These are phyloP conservation scores for Rhizophagus sp. DNA, from an alignment of 192 early-diverging fungal species.

Conservation along the genomic window DNA sequence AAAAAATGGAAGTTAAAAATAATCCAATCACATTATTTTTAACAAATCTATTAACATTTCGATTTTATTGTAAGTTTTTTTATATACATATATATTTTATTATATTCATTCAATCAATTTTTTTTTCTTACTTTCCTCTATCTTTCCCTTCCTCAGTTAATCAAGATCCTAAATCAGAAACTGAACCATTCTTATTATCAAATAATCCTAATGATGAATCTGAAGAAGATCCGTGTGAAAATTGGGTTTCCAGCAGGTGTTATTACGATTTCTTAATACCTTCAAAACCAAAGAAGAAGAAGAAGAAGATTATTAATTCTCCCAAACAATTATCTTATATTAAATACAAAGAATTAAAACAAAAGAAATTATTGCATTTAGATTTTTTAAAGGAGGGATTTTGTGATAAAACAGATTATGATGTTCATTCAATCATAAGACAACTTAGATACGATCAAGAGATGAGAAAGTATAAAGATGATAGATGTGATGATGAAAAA, in stretches of 20 bases:
- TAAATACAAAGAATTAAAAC: not conserved
- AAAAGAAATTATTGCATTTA: not conserved
- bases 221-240: not conserved
- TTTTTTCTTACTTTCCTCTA: no score
- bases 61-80: no score
- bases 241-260: not conserved
- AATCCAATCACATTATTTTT: no score
- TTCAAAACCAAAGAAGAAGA: not conserved
- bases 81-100: no score
- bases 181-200: not conserved
- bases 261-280: not conserved
- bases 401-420: not conserved
- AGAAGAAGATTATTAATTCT: not conserved
- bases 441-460: not conserved
- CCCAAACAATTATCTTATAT: not conserved
- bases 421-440: not conserved
- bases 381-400: not conserved
- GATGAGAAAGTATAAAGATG: not conserved
- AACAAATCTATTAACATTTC: no score
- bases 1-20: no score
- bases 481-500: not conserved
- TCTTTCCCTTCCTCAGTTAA: not conserved
- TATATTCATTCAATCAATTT: no score
- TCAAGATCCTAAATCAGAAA: not conserved
- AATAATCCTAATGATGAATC: not conserved